Evolutionary conservation across 2,329 filamentous ascomycete species (phyloP).

Genomic region (Malbranchea zuffiana): DNA sequence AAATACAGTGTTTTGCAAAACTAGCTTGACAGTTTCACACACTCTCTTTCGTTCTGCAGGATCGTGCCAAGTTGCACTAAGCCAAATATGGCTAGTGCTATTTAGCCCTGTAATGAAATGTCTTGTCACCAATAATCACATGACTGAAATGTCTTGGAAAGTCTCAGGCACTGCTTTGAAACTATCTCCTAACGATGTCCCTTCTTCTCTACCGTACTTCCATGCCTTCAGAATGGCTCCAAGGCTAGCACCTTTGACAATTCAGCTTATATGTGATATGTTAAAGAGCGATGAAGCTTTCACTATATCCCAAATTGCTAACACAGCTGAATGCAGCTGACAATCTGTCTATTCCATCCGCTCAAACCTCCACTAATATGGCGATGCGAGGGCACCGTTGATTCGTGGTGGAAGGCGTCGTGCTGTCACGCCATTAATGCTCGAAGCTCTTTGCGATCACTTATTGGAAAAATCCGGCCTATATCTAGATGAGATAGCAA

Average conservation of each 20-base stretch:
- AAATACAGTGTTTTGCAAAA: no score
- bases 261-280: conserved; percentile 13
- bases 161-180: conserved; percentile 15
- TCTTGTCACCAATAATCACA: conserved; percentile 14
- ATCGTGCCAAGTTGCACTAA: no score
- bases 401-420: conserved; percentile 17
- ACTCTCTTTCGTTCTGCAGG: no score
- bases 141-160: conserved; percentile 12
- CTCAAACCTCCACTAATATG: conserved; percentile 13
- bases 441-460: conserved; percentile 19
- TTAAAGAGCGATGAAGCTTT: conserved; percentile 14
- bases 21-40: no score
- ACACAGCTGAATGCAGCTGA: conserved; percentile 15
- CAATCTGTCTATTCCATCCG: conserved; percentile 14
- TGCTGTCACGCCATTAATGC: conserved; percentile 18
- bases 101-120: no score
- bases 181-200: conserved; percentile 20
- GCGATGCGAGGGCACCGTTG: conserved; percentile 14
- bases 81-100: no score
- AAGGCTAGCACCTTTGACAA: background rate
- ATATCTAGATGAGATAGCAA: no score
- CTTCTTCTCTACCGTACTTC: conserved; percentile 16
- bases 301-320: conserved; percentile 14
- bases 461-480: conserved; percentile 19
- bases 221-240: background rate